Base-by-base conservation (phyloP, 148 eudicot species). In the Silene latifolia region DNA sequence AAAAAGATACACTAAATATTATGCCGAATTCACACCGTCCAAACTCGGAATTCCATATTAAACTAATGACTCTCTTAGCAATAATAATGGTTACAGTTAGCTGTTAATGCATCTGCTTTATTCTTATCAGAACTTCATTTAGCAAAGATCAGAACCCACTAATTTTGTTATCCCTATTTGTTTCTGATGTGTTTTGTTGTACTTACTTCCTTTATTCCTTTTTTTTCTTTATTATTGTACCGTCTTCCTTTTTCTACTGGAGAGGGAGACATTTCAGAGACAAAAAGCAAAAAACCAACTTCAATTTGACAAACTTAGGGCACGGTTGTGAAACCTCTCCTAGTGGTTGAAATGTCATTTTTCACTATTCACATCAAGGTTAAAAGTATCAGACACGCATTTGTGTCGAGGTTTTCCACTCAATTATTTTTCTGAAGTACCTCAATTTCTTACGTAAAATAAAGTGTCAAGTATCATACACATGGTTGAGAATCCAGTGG, bases 31-130 rank as follows among this genome's bases (percentile, higher is more conserved):
- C 42, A 70, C 46, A 70, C 73, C 73, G 61, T 70, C 60, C 73
- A 25, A 51, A 24, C 39, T 51, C 58, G 14, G 15, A 53, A 24
- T 53, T 70, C 47, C 20, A 67, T 8, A 42, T 53, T 23, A 62
- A 8, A 24, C 21, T 24, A 70, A 1, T 70, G 35, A 70, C 53
- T 70, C 73, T 24, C 73, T 1, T 25, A 25, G 73, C 73, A 70
- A 51, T 54, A 70, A 53, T 70, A 70, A 6, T 53, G 73, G 73
- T 70, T 53, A 70, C 44, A 70, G 73, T 53, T 70, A 53, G 61
- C 61, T 53, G 73, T 70, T 70, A 8, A 67, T 5, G 44, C 32
- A 70, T 70, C 58, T 51, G 60, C 73, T 70, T 70, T 70, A 70
- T 70, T 67, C 56, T 23, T 32, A 66, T 32, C 71, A 42, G 7